Percentiles rank a stretch among this genome's conserved stretches.
These are phyloP conservation scores for Talaromyces amestolkiae DNA, from an alignment of 2,329 filamentous ascomycete genomes.

Conservation along the genomic window DNA sequence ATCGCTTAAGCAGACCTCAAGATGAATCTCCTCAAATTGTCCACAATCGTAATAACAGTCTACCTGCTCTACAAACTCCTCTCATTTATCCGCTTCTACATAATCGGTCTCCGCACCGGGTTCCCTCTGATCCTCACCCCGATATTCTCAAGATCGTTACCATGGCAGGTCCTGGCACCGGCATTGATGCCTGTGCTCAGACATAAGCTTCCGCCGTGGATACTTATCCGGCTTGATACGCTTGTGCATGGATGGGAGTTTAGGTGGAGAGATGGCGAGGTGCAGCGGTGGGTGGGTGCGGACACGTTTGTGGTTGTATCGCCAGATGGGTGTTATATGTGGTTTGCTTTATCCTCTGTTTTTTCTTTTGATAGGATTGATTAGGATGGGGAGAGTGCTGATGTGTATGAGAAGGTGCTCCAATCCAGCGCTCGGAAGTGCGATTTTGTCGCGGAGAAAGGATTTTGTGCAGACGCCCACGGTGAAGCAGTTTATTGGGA, in stretches of 20 bases:
- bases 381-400: background rate
- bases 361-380: background rate
- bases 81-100: slow-evolving; percentile 24
- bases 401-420: slow-evolving; percentile 23
- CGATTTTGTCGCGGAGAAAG: slow-evolving; percentile 34
- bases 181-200: background rate
- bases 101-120: slow-evolving; percentile 26
- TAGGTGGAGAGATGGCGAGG: slow-evolving; percentile 25
- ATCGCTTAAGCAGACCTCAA: background rate
- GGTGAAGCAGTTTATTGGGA: slow-evolving; percentile 30
- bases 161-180: slow-evolving; percentile 31
- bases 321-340: slow-evolving; percentile 23
- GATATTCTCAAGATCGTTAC: slow-evolving; percentile 23
- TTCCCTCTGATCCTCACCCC: slow-evolving; percentile 29
- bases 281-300: slow-evolving; percentile 27
- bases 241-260: slow-evolving; percentile 37
- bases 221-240: slow-evolving; percentile 28
- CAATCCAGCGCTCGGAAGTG: slow-evolving; percentile 32
- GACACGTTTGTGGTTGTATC: slow-evolving; percentile 35
- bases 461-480: slow-evolving; percentile 35
- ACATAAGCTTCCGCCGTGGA: slow-evolving; percentile 26
- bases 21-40: background rate
- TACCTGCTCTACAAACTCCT: slow-evolving; percentile 5
- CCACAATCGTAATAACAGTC: background rate
- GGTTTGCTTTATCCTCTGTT: slow-evolving; percentile 14